Percentiles rank a stretch among this genome's conserved stretches.
Evolutionary conservation across 2,329 filamentous ascomycete species (phyloP).

Genomic region (Aschersonia sp.): DNA sequence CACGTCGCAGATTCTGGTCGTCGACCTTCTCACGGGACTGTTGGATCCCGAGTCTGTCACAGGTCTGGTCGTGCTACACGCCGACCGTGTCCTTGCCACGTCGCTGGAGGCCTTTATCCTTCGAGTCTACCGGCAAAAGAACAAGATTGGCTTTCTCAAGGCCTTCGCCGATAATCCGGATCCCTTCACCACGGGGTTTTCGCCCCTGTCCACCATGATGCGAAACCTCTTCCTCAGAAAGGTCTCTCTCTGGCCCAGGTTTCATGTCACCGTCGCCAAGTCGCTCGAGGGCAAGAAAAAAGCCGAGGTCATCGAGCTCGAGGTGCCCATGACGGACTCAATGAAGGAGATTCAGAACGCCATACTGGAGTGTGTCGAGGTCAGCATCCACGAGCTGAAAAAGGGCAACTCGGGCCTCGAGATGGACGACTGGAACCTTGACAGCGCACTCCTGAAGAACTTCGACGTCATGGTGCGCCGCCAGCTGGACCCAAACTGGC

Average conservation of each 20-base stretch:
- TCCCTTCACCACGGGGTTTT: slow-evolving; percentile 76
- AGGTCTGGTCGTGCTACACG: slow-evolving; percentile 75
- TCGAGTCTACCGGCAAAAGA: slow-evolving; percentile 84
- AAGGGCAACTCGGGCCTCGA: slow-evolving; percentile 82
- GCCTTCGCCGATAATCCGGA: slow-evolving; percentile 92
- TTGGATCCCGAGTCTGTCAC: slow-evolving; percentile 75
- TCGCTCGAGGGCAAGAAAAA: slow-evolving; percentile 85
- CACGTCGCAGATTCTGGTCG: slow-evolving; percentile 86
- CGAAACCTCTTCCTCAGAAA: slow-evolving; percentile 78
- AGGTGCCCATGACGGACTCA: slow-evolving; percentile 86
- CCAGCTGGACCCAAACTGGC: slow-evolving; percentile 93
- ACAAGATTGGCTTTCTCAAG: slow-evolving; percentile 86
- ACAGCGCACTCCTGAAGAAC: slow-evolving; percentile 81
- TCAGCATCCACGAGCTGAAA: slow-evolving; percentile 84
- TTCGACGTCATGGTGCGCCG: slow-evolving; percentile 81
- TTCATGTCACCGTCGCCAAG: slow-evolving; percentile 79
- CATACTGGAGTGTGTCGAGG: slow-evolving; percentile 89
- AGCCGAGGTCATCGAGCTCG: slow-evolving; percentile 92
- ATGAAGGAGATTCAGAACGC: slow-evolving; percentile 93
- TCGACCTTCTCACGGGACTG: slow-evolving; percentile 77
- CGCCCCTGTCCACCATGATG: slow-evolving; percentile 80
- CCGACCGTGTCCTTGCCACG: slow-evolving; percentile 73
- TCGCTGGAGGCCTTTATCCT: slow-evolving; percentile 91
- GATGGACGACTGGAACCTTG: slow-evolving; percentile 93
- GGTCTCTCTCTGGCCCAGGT: slow-evolving; percentile 81